Conservation (phyloP, 2,329 filamentous ascomycete genomes). For the Rachicladosporium sp. region DNA sequence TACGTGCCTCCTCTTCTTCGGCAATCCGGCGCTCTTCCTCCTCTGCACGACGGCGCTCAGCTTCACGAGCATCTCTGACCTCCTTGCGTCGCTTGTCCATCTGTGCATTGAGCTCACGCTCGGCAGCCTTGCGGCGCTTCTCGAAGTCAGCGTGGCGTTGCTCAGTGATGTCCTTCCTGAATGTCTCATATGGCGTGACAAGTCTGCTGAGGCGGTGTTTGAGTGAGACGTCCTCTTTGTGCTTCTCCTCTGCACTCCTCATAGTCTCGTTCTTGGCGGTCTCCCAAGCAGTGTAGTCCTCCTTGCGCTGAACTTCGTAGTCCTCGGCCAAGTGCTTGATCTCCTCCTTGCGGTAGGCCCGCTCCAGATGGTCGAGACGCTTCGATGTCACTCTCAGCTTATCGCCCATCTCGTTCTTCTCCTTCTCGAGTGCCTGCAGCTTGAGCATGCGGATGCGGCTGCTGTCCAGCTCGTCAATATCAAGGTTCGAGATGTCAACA, state of each 20-base stretch:
- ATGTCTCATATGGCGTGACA: slow-evolving; percentile 71
- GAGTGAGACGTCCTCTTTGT: slow-evolving; percentile 81
- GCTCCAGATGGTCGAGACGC: slow-evolving; percentile 92
- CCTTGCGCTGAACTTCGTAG: slow-evolving; percentile 69
- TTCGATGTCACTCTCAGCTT: slow-evolving; percentile 85
- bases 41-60: slow-evolving; percentile 74
- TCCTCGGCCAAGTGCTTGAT: slow-evolving; percentile 80
- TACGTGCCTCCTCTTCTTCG: slow-evolving; percentile 76
- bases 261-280: slow-evolving; percentile 65
- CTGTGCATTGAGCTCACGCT: slow-evolving; percentile 85
- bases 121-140: slow-evolving; percentile 79
- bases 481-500: slow-evolving; percentile 76
- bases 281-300: slow-evolving; percentile 70
- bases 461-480: slow-evolving; percentile 54
- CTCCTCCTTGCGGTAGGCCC: slow-evolving; percentile 92
- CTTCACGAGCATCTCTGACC: slow-evolving; percentile 66
- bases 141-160: slow-evolving; percentile 92
- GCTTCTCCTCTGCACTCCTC: slow-evolving; percentile 70
- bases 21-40: slow-evolving; percentile 65
- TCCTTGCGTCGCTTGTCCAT: slow-evolving; percentile 82
- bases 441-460: slow-evolving; percentile 79
- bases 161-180: slow-evolving; percentile 70
- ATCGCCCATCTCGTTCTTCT: slow-evolving; percentile 93
- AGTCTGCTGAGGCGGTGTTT: slow-evolving; percentile 85
- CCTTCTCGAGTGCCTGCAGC: slow-evolving; percentile 86